Evolutionary conservation across 164 flowering plant species (phyloP).

Genomic region (Tetrastigma voinierianum): DNA sequence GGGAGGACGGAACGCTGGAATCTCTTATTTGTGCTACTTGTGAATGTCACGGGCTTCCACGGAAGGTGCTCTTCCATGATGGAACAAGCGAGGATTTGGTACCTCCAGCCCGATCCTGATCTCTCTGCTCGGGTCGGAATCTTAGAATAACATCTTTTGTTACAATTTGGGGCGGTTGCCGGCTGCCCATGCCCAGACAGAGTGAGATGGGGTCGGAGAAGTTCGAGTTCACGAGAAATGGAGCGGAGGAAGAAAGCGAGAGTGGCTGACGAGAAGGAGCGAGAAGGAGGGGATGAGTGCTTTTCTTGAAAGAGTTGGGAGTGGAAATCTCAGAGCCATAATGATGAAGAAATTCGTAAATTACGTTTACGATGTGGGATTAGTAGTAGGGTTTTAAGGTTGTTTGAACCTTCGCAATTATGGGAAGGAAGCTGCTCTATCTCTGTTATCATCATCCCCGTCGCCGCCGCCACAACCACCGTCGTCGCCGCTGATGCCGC

Average conservation of each 20-base stretch:
- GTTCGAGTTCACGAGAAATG: neutral
- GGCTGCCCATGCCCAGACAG: too few relatives aligned
- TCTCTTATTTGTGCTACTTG: conserved; percentile 16
- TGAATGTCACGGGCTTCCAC: conserved; percentile 20
- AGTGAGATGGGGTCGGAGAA: too few relatives aligned
- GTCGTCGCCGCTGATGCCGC: too few relatives aligned
- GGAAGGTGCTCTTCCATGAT: neutral
- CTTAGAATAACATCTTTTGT: too few relatives aligned
- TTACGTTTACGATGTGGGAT: neutral
- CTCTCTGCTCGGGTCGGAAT: neutral
- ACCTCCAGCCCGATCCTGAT: neutral
- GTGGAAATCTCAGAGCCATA: neutral
- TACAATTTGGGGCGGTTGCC: too few relatives aligned
- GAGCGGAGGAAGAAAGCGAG: conserved; percentile 4
- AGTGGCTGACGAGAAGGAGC: neutral
- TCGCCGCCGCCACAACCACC: too few relatives aligned
- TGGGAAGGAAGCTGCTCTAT: neutral
- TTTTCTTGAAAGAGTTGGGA: neutral
- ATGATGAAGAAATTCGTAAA: conserved; percentile 1
- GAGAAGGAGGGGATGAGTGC: neutral
- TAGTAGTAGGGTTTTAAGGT: neutral
- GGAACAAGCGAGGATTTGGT: too few relatives aligned
- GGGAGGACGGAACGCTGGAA: conserved; percentile 13
- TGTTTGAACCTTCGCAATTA: neutral
- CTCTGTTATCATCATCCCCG: too few relatives aligned